Base-by-base conservation (phyloP, 139 green algal species). In the Mesotaenium endlicherianum region DNA sequence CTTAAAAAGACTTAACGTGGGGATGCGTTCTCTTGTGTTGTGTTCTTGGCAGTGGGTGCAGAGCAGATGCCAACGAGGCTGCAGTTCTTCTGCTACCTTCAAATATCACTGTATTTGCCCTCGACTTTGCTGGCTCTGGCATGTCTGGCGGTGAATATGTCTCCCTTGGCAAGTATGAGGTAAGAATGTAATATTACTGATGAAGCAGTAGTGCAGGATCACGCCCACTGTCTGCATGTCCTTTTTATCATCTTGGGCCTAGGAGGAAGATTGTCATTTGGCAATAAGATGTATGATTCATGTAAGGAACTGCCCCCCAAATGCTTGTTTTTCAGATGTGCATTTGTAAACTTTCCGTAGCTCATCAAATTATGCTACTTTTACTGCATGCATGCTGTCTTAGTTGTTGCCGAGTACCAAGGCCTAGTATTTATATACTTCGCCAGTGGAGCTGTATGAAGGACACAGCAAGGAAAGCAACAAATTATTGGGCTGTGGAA, bases 91-190 rank as follows among this genome's bases (percentile, higher is more conserved):
- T 91, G 31, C 76, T 91, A 0, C 88, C 88, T 2, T 70, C 45
- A 20, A 82, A 87, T 55, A 90, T 91, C 49, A 85, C 82, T 17
- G 88, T 91, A n/a, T 88, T 91, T 59, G 60, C 69, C 4, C 45
- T 89, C 1, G 87, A 91, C 78, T 87, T 91, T 41, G 49, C 70
- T 0, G 95, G 95, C 26, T 97, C 92, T 68, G 95, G 96, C 0
- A 86, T 94, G 49, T 96, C 91, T 1, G 93, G 96, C 39, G 96
- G 96, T 1, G 87, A 97, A 3, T 97, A 92, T 59, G 94, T 99
- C 26, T 97, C 92, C 0, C 90, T 99, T 43, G 96, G 96, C 0
- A 49, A 57, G 2, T 87, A 70, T 74, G 81, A 84, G 80, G 43
- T 83, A n/a, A 49, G 31, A 2, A 2, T 50, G 8, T 4, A 38